phyloP scores from a whole-genome alignment of 164 flowering plant species.

The Platanus orientalis region DNA sequence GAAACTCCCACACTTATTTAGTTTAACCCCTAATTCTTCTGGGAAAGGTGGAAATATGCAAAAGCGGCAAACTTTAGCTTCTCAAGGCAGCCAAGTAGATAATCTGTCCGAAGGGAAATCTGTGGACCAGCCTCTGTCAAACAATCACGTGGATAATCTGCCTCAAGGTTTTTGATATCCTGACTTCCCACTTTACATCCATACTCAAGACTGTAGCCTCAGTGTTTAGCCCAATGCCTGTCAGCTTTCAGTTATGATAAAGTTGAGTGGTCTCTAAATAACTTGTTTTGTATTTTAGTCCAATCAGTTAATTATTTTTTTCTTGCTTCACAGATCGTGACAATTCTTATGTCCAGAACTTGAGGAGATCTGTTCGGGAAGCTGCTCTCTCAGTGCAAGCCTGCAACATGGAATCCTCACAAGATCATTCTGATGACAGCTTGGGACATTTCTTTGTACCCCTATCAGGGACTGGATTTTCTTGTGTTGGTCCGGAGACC shows the following conservation, averaged over 20 bases:
- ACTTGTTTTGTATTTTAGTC: neutral
- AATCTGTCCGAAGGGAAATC: slow-evolving; percentile 48
- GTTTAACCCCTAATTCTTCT: slow-evolving; percentile 78
- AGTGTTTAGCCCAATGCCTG: neutral
- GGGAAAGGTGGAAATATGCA: slow-evolving; percentile 62
- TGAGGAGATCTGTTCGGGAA: slow-evolving; percentile 89
- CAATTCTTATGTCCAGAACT: slow-evolving; percentile 50
- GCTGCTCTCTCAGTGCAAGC: slow-evolving; percentile 67
- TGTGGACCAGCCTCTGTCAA: slow-evolving; percentile 39
- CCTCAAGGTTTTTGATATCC: slow-evolving; percentile 51
- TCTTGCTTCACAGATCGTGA: slow-evolving; percentile 49
- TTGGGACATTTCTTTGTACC: slow-evolving; percentile 84
- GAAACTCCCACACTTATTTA: slow-evolving; percentile 90
- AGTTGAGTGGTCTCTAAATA: neutral
- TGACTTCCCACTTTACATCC: neutral
- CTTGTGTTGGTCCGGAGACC: slow-evolving; percentile 40
- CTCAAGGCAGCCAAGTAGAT: slow-evolving; percentile 52
- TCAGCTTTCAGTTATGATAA: neutral
- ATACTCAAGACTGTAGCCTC: neutral
- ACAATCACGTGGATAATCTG: slow-evolving; percentile 37
- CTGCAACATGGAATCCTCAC: slow-evolving; percentile 48
- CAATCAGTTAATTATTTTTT: slow-evolving; percentile 19
- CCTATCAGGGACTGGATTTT: slow-evolving; percentile 47
- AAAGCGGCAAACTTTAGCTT: slow-evolving; percentile 40
- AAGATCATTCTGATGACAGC: slow-evolving; percentile 56